These are phyloP conservation scores for Cercophora newfieldiana DNA, from an alignment of 495 filamentous ascomycete genomes.

Conservation along the genomic window DNA sequence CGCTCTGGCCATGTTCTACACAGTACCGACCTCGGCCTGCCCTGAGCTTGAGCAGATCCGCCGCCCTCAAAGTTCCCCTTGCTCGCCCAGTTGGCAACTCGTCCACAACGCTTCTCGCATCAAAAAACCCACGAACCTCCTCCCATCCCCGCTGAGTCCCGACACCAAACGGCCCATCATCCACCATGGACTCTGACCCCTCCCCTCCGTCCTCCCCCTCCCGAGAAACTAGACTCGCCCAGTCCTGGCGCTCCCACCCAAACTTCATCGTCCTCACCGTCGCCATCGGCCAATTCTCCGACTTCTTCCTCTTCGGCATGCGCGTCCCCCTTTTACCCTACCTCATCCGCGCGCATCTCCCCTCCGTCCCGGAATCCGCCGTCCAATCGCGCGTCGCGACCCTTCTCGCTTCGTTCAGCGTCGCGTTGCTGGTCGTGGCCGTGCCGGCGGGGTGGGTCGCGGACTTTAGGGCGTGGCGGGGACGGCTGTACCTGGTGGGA, in stretches of 20 bases:
- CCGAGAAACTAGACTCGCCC: too few relatives aligned
- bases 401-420: constrained; percentile 15
- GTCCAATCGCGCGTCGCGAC: constrained; percentile 12
- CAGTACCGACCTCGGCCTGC: not conserved
- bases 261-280: constrained; percentile 15
- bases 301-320: constrained; percentile 21
- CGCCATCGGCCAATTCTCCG: constrained; percentile 17
- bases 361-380: constrained; percentile 2
- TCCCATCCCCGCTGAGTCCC: too few relatives aligned
- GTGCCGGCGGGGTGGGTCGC: constrained; percentile 15
- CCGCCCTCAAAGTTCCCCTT: too few relatives aligned
- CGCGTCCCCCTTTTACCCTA: constrained; percentile 15
- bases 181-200: not conserved
- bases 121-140: not conserved
- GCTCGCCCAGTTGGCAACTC: too few relatives aligned
- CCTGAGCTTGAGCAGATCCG: too few relatives aligned
- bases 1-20: not conserved
- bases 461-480: constrained; percentile 1
- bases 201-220: too few relatives aligned
- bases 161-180: too few relatives aligned
- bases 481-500: constrained; percentile 10
- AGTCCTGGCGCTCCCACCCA: constrained; percentile 14
- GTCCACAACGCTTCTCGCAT: not conserved
- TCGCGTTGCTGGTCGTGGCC: constrained; percentile 6
- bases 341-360: constrained; percentile 13